These are phyloP conservation scores for Neonectria punicea DNA, from an alignment of 2,329 filamentous ascomycete species.

Conservation along the genomic window DNA sequence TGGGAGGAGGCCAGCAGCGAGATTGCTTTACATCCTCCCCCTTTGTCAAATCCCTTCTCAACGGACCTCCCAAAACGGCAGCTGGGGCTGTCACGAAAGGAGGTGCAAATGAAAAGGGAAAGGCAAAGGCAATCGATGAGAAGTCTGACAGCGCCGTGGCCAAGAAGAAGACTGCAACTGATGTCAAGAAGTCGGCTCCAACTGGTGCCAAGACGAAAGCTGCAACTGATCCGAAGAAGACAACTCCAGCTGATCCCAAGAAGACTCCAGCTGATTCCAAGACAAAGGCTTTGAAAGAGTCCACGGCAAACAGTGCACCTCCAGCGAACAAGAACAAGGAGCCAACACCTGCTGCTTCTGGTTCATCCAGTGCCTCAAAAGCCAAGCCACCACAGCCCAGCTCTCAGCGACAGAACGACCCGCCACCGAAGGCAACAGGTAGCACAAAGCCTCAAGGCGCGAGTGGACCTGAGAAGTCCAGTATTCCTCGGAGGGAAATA, in stretches of 20 bases:
- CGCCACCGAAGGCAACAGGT: background rate
- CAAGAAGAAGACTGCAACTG: background rate
- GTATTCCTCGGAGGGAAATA: background rate
- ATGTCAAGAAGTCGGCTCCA: background rate
- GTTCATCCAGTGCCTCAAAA: background rate
- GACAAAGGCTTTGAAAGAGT: background rate
- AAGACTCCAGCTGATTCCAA: background rate
- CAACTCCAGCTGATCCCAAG: background rate
- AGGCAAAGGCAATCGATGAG: background rate
- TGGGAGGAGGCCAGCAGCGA: background rate
- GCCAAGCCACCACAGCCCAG: background rate
- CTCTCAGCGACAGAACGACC: background rate
- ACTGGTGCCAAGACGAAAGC: background rate
- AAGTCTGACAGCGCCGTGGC: background rate
- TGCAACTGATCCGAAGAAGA: background rate
- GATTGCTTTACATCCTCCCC: background rate
- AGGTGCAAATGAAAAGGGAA: background rate
- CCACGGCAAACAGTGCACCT: background rate
- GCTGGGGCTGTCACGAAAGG: background rate
- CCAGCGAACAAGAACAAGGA: background rate
- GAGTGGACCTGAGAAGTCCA: background rate
- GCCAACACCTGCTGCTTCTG: background rate
- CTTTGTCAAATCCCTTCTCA: background rate
- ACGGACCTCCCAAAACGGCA: background rate
- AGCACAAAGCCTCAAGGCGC: background rate